Evolutionary conservation across 306 rosid species (phyloP), one percentile per base, ranked within the genome.

Genomic region (Acmispon strigosus): DNA sequence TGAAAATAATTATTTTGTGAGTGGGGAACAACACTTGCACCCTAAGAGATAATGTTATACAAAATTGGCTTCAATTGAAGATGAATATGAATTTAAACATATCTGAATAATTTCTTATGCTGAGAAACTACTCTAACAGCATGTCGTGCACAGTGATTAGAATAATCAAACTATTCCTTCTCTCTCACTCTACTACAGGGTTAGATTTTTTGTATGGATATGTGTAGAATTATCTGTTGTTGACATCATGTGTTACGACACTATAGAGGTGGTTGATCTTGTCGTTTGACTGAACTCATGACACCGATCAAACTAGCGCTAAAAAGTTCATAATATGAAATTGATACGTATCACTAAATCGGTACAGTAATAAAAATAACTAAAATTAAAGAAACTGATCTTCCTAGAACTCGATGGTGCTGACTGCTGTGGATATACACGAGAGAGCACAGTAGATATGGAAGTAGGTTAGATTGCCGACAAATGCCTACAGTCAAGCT

Each of bases 161-260:
- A 59, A 19, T 67, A 68, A 59, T 63, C 43, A 52, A 52, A 51
- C 61, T 22, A 47, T 29, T 66, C 11, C 22, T 14, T 50, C 18
- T 74, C 24, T 49, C 37, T 49, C n/a, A 48, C 17, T 7, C 5
- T 13, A 14, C 9, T 49, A 27, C 4, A 14, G 56, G 49, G 9
- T 12, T 53, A 24, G 69, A 69, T 27, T 80, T 43, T 76, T 61
- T 39, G 15, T 53, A 39, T 61, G 48, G 69, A 69, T 69, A 62
- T 47, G 54, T 16, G 76, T 47, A 39, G 51, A 73, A 62, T 68
- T 53, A 66, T 72, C 62, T 20, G 54, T 39, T 2, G 52, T 69
- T 68, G 74, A 70, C 74, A 75, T 70, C 81, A 70, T 80, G 76
- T 60, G 54, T 70, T 48, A 64, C 70, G 74, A 80, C 47, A 32